These are phyloP conservation scores for Escovopsis sp. DNA, from an alignment of 2,329 filamentous ascomycete species.

Conservation along the genomic window DNA sequence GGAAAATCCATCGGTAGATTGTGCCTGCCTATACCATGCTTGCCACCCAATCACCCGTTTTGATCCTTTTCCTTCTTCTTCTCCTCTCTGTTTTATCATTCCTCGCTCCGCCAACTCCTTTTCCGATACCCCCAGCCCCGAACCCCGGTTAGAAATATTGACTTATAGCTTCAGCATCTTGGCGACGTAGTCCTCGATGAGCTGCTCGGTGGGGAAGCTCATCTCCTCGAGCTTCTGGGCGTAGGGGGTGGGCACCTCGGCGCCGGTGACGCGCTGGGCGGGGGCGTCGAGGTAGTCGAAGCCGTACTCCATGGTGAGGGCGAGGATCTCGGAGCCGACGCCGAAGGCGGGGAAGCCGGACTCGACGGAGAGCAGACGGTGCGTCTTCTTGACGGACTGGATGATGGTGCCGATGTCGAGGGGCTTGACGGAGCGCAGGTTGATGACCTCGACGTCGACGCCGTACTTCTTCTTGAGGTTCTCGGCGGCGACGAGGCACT, in stretches of 20 bases:
- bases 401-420: constrained; percentile 90
- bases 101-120: no score
- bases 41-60: neutral
- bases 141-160: no score
- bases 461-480: constrained; percentile 93
- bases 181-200: constrained; percentile 77
- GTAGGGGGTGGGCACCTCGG: constrained; percentile 94
- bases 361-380: constrained; percentile 79
- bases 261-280: constrained; percentile 85
- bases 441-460: constrained; percentile 91
- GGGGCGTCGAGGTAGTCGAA: constrained; percentile 97
- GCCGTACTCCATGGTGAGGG: constrained; percentile 89
- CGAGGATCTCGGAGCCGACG: constrained; percentile 83
- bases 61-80: neutral
- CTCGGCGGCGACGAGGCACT: constrained; percentile 77
- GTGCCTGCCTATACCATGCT: constrained; percentile 8
- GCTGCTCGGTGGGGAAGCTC: constrained; percentile 78
- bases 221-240: constrained; percentile 86
- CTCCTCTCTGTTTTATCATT: neutral
- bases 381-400: constrained; percentile 97
- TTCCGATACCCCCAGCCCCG: no score
- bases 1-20: constrained; percentile 5
- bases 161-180: constrained; percentile 71
- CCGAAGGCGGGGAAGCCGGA: constrained; percentile 94
- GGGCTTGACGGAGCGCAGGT: constrained; percentile 94